Evolutionary conservation across 2,329 filamentous ascomycete species (phyloP).

Genomic region (Paraphaeosphaeria sporulosa): DNA sequence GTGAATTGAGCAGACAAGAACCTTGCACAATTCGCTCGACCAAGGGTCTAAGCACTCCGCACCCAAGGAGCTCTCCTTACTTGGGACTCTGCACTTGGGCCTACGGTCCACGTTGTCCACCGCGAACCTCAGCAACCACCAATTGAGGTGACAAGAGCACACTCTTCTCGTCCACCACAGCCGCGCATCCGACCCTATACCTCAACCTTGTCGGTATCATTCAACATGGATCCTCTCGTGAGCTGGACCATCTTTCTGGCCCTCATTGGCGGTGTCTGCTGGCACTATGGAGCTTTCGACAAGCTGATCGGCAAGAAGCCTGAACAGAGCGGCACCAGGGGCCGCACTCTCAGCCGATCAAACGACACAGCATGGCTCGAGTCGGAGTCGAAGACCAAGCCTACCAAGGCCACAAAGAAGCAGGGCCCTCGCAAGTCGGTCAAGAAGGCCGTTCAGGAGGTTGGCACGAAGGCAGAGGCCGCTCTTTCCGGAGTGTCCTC

Average conservation of each 20-base stretch:
- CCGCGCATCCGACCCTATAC: background rate
- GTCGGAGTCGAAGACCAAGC: slow-evolving; percentile 23
- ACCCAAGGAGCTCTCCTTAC: slow-evolving; percentile 2
- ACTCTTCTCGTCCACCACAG: background rate
- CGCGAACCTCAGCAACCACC: background rate
- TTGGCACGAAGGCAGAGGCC: slow-evolving; percentile 42
- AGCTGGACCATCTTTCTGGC: slow-evolving; percentile 45
- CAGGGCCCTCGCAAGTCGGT: slow-evolving; percentile 46
- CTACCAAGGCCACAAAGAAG: slow-evolving; percentile 35
- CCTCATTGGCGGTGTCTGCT: slow-evolving; percentile 36
- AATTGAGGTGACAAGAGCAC: slow-evolving; percentile 3
- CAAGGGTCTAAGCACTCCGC: background rate
- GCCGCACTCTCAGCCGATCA: slow-evolving; percentile 31
- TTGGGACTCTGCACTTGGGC: background rate
- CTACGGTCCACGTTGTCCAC: background rate
- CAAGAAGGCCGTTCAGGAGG: slow-evolving; percentile 45
- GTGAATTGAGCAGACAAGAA: background rate
- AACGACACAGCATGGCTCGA: slow-evolving; percentile 35
- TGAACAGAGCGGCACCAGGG: slow-evolving; percentile 33
- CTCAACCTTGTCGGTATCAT: background rate
- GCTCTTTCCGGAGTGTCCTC: slow-evolving; percentile 61
- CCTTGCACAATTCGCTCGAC: slow-evolving; percentile 1
- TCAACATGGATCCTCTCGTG: slow-evolving; percentile 42
- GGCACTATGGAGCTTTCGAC: slow-evolving; percentile 29
- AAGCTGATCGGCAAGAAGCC: slow-evolving; percentile 22